Conservation (phyloP, 257 asterid species). For the Perilla frutescens region DNA sequence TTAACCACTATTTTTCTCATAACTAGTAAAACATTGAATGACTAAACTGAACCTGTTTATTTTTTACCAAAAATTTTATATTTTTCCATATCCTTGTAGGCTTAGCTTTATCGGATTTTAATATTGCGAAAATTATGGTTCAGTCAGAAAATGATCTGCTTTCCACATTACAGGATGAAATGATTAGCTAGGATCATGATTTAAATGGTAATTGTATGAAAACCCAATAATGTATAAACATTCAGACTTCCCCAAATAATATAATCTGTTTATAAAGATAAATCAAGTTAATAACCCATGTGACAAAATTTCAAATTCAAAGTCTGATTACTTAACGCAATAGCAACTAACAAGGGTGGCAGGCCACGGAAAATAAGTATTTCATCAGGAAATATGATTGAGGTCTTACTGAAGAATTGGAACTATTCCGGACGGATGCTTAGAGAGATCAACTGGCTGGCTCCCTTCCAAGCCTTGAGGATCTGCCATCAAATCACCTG, state of each 20-base stretch:
- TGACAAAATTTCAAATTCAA: background rate
- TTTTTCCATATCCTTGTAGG: too few species aligned
- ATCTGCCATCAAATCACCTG: constrained; percentile 65
- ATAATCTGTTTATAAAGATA: background rate
- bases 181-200: too few species aligned
- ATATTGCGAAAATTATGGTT: too few species aligned
- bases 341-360: background rate
- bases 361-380: background rate
- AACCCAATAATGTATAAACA: too few species aligned
- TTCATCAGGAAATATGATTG: background rate
- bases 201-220: background rate
- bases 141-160: too few species aligned
- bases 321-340: background rate
- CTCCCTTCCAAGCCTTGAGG: constrained; percentile 72
- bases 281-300: background rate
- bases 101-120: too few species aligned
- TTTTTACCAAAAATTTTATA: too few species aligned
- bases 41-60: too few species aligned
- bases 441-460: constrained; percentile 78
- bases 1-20: too few species aligned
- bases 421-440: constrained; percentile 88
- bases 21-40: too few species aligned
- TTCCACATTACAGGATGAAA: too few species aligned
- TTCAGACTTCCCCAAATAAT: background rate
- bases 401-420: constrained; percentile 80